Conservation (phyloP, 1,284 basidiomycete species). For the Microstroma glucosiphilum region DNA sequence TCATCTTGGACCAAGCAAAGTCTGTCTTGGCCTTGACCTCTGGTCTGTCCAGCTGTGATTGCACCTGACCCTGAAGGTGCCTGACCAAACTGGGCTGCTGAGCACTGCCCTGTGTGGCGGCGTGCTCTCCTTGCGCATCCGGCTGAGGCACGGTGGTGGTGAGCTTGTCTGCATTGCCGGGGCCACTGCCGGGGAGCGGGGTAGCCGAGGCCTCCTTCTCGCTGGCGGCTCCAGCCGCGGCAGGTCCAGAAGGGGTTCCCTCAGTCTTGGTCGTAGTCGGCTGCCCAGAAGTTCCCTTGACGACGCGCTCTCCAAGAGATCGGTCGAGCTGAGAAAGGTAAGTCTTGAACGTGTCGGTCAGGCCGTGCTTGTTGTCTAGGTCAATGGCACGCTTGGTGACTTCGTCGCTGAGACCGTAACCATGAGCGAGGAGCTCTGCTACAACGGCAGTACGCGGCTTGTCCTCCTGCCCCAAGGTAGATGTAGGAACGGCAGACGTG, state of each 20-base stretch:
- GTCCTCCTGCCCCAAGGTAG: constrained; percentile 34
- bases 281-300: constrained; percentile 15
- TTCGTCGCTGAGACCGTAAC: constrained; percentile 39
- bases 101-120: constrained; percentile 10
- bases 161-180: constrained; percentile 1
- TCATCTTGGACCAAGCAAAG: constrained; percentile 36
- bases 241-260: constrained; percentile 27
- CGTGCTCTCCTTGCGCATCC: constrained; percentile 15
- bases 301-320: constrained; percentile 28
- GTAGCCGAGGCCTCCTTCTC: constrained; percentile 26
- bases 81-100: constrained; percentile 27
- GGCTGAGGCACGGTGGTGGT: constrained; percentile 26
- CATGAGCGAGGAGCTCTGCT: constrained; percentile 39
- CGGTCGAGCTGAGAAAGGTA: constrained; percentile 39
- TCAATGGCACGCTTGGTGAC: constrained; percentile 42
- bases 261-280: constrained; percentile 25
- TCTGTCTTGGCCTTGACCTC: constrained; percentile 35
- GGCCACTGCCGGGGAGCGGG: constrained; percentile 8
- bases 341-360: constrained; percentile 29
- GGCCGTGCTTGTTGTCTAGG: constrained; percentile 40
- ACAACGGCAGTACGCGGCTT: constrained; percentile 41
- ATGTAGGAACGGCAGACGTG: constrained; percentile 9
- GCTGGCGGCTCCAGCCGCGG: constrained; percentile 24
- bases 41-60: constrained; percentile 31
- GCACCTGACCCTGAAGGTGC: constrained; percentile 27